Evolutionary conservation across 257 asterid genomes (phyloP).

Genomic region (Ophiorrhiza pumila): DNA sequence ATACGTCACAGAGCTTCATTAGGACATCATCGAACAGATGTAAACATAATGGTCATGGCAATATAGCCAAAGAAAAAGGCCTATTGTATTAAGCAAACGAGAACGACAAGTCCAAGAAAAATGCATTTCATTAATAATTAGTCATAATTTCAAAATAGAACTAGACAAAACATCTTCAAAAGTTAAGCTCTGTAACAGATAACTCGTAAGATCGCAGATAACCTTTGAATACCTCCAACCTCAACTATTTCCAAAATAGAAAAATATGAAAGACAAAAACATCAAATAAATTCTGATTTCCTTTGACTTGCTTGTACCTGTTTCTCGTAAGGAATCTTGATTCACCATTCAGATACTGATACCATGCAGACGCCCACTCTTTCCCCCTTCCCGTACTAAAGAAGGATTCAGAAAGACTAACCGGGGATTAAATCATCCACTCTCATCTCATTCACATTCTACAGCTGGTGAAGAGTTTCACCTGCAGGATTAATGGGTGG

Average conservation of each 20-base stretch:
- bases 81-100: neutral
- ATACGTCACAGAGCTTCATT: no score
- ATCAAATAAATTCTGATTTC: neutral
- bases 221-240: neutral
- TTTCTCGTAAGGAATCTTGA: neutral
- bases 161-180: neutral
- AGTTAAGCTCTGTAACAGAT: neutral
- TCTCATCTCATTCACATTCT: neutral
- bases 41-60: neutral
- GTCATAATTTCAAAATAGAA: neutral
- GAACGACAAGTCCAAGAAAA: neutral
- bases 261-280: neutral
- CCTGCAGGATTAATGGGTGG: neutral
- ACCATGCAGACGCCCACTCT: neutral
- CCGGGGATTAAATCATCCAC: neutral
- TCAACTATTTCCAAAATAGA: neutral
- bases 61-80: neutral
- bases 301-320: neutral
- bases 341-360: neutral
- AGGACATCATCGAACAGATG: neutral
- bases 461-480: slow-evolving; percentile 1
- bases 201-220: neutral
- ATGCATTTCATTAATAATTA: no score
- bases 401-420: neutral
- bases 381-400: neutral